Evolutionary conservation across 192 early-diverging fungal genomes (phyloP).

Genomic region (Coemansia guatemalensis): DNA sequence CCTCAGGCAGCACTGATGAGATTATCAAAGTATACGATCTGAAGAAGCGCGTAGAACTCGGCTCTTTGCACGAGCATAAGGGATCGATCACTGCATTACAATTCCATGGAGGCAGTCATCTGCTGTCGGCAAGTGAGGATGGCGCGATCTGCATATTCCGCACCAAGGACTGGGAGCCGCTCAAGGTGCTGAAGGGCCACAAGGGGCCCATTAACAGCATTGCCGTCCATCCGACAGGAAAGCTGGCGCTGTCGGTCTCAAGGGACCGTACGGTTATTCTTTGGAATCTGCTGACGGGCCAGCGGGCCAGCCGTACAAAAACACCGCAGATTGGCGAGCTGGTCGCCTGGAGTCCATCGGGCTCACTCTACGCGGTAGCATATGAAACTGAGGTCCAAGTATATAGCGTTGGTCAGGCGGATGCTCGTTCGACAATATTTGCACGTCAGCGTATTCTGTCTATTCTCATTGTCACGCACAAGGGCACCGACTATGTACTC

Average conservation of each 20-base stretch:
- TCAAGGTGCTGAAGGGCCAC: constrained; percentile 85
- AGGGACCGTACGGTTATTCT: constrained; percentile 66
- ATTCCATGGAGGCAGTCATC: constrained; percentile 79
- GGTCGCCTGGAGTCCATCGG: constrained; percentile 42
- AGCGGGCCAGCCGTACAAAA: constrained; percentile 60
- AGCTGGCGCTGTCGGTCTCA: constrained; percentile 84
- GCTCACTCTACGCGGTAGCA: constrained; percentile 35
- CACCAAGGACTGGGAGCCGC: constrained; percentile 94
- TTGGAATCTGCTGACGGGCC: constrained; percentile 78
- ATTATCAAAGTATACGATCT: constrained; percentile 92
- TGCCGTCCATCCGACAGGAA: constrained; percentile 94
- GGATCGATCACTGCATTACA: constrained; percentile 87
- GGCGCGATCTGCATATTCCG: constrained; percentile 86
- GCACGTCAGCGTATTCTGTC: constrained; percentile 41
- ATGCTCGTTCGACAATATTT: constrained; percentile 35
- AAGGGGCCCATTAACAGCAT: constrained; percentile 70
- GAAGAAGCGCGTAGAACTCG: constrained; percentile 83
- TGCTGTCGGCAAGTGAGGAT: constrained; percentile 90
- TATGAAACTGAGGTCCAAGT: constrained; percentile 50
- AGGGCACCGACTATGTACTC: constrained; percentile 29
- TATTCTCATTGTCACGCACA: constrained; percentile 19
- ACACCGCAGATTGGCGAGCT: constrained; percentile 33
- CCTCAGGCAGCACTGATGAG: constrained; percentile 96
- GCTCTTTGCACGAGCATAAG: constrained; percentile 86
- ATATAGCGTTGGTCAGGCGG: constrained; percentile 40